Percentiles rank a stretch among this genome's conserved stretches.
Conservation (phyloP, 495 filamentous ascomycete species). For the Talaromyces adpressus region DNA sequence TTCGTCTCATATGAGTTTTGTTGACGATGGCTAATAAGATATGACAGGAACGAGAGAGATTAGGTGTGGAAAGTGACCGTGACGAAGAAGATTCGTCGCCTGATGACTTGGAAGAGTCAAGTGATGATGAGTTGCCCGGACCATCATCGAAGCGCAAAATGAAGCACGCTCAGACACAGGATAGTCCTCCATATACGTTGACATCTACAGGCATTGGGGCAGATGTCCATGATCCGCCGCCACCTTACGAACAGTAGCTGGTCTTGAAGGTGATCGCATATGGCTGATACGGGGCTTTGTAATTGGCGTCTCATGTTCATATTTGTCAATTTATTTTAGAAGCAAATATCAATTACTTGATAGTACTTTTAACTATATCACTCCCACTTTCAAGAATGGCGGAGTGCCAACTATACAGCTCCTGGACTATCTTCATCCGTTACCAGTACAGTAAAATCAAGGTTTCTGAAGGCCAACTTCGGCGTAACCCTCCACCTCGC, state of each 20-base stretch:
- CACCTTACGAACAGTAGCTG: conserved; percentile 2
- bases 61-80: background rate
- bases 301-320: too few relatives aligned
- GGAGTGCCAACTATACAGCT: too few relatives aligned
- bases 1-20: background rate
- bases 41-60: background rate
- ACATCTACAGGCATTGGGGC: background rate
- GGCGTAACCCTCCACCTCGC: background rate
- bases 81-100: background rate
- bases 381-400: too few relatives aligned
- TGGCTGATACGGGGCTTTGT: background rate
- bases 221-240: conserved; percentile 5
- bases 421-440: too few relatives aligned
- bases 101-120: conserved; percentile 1
- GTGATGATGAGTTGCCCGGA: background rate
- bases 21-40: background rate
- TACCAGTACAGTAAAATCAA: too few relatives aligned
- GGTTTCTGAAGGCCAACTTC: too few relatives aligned
- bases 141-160: background rate
- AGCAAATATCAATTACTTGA: too few relatives aligned
- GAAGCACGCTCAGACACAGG: background rate
- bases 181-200: background rate
- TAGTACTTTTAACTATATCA: too few relatives aligned
- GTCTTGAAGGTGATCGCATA: background rate
- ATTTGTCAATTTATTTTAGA: too few relatives aligned